Conservation (phyloP, 768 basidiomycete species). For the Collybia sordida region DNA sequence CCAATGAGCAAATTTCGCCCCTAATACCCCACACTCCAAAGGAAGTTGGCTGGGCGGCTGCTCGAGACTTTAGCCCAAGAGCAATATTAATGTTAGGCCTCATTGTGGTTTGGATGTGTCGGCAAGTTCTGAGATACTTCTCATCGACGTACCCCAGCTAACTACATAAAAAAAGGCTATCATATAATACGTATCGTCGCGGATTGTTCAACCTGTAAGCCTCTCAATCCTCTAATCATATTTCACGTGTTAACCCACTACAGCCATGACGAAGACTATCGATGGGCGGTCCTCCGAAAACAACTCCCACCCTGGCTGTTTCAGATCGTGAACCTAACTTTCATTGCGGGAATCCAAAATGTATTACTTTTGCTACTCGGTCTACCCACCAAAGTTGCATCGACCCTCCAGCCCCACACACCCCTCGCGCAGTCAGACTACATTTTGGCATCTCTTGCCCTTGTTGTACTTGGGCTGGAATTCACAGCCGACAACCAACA, state of each 20-base stretch:
- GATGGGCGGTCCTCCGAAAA: constrained; percentile 78
- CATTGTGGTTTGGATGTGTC: constrained; percentile 65
- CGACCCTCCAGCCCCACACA: constrained; percentile 51
- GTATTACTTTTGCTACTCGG: constrained; percentile 73
- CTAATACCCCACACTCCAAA: constrained; percentile 60
- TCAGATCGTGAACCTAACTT: constrained; percentile 51
- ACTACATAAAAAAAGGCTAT: constrained; percentile 41
- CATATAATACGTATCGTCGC: constrained; percentile 81
- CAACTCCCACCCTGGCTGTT: constrained; percentile 45
- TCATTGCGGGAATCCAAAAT: constrained; percentile 81
- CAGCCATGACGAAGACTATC: constrained; percentile 88
- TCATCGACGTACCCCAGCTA: constrained; percentile 10
- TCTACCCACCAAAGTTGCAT: constrained; percentile 57
- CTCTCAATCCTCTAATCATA: neutral
- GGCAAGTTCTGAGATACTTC: constrained; percentile 29
- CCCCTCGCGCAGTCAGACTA: constrained; percentile 60
- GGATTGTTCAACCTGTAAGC: constrained; percentile 76
- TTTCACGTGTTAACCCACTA: constrained; percentile 1
- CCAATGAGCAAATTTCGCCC: constrained; percentile 34
- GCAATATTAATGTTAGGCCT: constrained; percentile 75
- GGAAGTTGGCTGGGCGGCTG: constrained; percentile 34
- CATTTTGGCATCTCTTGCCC: constrained; percentile 53
- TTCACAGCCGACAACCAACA: constrained; percentile 93
- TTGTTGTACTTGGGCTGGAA: constrained; percentile 64
- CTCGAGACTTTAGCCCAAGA: constrained; percentile 62